Evolutionary conservation across 768 basidiomycete species (phyloP).

Genomic region (Podaxis sp.): DNA sequence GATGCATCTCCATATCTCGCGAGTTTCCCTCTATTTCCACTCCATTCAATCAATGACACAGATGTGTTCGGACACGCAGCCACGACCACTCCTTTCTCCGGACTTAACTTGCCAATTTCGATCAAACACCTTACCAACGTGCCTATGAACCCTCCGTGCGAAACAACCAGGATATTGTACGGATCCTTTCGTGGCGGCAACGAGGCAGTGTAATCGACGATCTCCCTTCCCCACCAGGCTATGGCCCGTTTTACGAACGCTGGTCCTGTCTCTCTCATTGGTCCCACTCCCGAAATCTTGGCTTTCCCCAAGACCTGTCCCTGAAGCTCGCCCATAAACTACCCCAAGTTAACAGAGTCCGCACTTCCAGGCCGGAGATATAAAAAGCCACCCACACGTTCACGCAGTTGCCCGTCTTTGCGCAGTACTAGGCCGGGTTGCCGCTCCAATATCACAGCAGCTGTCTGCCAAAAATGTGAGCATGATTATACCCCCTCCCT

Average conservation of each 20-base stretch:
- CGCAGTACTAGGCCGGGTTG: constrained; percentile 45
- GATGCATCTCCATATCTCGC: constrained; percentile 49
- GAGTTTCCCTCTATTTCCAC: constrained; percentile 33
- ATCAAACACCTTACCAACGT: constrained; percentile 46
- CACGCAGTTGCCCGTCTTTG: constrained; percentile 47
- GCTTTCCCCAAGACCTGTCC: constrained; percentile 28
- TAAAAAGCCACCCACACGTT: constrained; percentile 45
- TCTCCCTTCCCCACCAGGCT: constrained; percentile 56
- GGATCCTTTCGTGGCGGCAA: constrained; percentile 16
- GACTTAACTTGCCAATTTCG: constrained; percentile 32
- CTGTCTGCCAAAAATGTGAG: constrained; percentile 43
- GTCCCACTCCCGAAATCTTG: constrained; percentile 12
- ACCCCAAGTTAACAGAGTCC: neutral
- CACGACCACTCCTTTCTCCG: constrained; percentile 30
- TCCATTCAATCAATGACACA: constrained; percentile 57
- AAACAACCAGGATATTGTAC: constrained; percentile 50
- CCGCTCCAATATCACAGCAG: constrained; percentile 52
- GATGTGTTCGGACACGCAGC: constrained; percentile 46
- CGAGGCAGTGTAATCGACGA: constrained; percentile 22
- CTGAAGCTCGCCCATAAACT: constrained; percentile 64
- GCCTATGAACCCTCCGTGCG: constrained; percentile 64
- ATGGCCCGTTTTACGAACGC: constrained; percentile 45
- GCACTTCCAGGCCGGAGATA: no score
- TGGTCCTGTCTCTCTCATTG: constrained; percentile 33
- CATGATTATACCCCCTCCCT: constrained; percentile 2